phyloP scores from a whole-genome alignment of 108 stramenopile genomes.

The Discostella stelligeroides region DNA sequence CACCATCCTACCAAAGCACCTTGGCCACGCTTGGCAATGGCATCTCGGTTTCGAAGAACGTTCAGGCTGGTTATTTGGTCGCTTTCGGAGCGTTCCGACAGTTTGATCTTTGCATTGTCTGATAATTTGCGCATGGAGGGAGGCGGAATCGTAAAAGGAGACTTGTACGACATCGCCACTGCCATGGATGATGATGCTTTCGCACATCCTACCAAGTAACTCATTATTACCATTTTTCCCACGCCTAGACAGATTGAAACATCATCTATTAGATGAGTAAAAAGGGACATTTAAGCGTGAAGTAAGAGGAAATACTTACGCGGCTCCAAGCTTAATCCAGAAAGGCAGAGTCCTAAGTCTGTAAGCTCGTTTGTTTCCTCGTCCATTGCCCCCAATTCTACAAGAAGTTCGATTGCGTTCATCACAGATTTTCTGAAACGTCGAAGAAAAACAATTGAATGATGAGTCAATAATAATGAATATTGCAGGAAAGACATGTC shows the following conservation, averaged over 20 bases:
- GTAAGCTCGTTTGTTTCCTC: constrained; percentile 80
- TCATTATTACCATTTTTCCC: constrained; percentile 81
- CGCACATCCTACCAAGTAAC: constrained; percentile 66
- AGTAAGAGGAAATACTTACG: too few relatives aligned
- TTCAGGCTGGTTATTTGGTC: constrained; percentile 75
- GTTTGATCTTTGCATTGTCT: constrained; percentile 56
- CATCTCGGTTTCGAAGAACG: constrained; percentile 55
- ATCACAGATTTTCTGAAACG: constrained; percentile 24
- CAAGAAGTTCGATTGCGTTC: constrained; percentile 68
- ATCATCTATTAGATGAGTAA: too few relatives aligned
- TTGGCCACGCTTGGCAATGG: constrained; percentile 42
- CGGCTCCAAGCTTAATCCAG: constrained; percentile 63
- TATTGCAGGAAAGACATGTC: too few relatives aligned
- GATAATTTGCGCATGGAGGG: constrained; percentile 51
- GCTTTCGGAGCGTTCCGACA: constrained; percentile 65
- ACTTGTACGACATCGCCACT: constrained; percentile 60
- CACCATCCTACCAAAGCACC: constrained; percentile 56
- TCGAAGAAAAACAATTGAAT: too few relatives aligned
- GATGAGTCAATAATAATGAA: too few relatives aligned
- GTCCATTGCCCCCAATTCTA: constrained; percentile 75
- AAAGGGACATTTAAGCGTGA: too few relatives aligned
- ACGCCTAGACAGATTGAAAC: too few relatives aligned
- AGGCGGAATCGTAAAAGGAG: constrained; percentile 67
- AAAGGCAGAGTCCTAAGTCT: constrained; percentile 66
- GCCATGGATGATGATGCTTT: constrained; percentile 64